These are phyloP conservation scores for Paramecium primaurelia DNA, from an alignment of 73 alveolate genomes.

Conservation along the genomic window DNA sequence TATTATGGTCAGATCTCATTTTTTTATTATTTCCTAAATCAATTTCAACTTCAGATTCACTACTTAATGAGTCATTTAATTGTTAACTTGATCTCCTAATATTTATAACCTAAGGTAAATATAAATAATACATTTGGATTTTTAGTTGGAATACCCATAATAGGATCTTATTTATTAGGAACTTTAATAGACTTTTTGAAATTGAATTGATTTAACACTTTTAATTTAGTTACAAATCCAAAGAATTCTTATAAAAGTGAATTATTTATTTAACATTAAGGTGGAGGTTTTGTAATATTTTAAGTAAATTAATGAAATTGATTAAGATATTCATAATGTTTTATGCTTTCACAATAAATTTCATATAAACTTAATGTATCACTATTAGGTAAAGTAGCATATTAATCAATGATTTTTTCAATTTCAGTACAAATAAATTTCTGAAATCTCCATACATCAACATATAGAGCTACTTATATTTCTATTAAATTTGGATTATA, in stretches of 20 bases:
- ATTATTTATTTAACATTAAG: not conserved
- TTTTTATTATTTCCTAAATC: not conserved
- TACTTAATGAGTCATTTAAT: not conserved
- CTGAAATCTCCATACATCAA: slow-evolving; percentile 6
- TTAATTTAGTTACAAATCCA: slow-evolving; percentile 1
- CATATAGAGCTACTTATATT: not conserved
- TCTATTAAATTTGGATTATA: not conserved
- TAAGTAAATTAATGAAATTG: not conserved
- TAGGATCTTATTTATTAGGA: slow-evolving; percentile 38
- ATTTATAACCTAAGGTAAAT: not conserved
- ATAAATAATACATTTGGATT: slow-evolving; percentile 10
- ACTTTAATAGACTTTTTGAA: slow-evolving; percentile 8
- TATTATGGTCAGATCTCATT: not conserved
- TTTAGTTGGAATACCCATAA: slow-evolving; percentile 29
- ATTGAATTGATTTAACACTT: not conserved
- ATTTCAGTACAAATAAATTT: slow-evolving; percentile 24
- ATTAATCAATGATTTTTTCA: not conserved
- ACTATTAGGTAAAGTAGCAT: slow-evolving; percentile 41
- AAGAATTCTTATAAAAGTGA: not conserved
- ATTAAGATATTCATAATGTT: not conserved
- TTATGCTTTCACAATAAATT: not conserved
- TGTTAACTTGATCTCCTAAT: not conserved
- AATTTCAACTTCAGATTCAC: not conserved
- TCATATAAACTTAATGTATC: slow-evolving; percentile 28
- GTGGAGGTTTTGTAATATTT: not conserved